Evolutionary conservation across 352 stramenopile species (phyloP).

Genomic region (Phytophthora multivora): DNA sequence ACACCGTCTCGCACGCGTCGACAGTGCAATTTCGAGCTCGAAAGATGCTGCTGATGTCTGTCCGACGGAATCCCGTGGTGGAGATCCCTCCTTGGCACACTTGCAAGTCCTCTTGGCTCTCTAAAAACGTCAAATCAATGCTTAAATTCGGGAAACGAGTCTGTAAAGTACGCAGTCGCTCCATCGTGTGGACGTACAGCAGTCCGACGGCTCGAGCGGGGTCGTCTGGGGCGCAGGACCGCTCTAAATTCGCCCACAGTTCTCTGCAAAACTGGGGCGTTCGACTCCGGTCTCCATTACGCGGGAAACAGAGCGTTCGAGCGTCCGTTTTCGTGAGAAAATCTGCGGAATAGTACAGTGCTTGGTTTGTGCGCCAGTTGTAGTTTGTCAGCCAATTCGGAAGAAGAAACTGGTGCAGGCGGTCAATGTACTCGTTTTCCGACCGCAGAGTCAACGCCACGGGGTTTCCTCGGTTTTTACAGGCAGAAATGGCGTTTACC

Average conservation of each 20-base stretch:
- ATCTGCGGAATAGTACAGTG: slow-evolving; percentile 33
- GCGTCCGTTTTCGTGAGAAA: slow-evolving; percentile 4
- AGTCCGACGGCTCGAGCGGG: slow-evolving; percentile 5
- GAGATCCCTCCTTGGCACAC: slow-evolving; percentile 16
- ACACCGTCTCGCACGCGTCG: slow-evolving; percentile 36
- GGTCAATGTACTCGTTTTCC: slow-evolving; percentile 37
- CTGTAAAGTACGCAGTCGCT: slow-evolving; percentile 14
- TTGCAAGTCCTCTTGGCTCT: slow-evolving; percentile 35
- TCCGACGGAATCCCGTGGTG: slow-evolving; percentile 17
- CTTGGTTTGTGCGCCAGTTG: slow-evolving; percentile 42
- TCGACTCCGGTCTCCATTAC: neutral
- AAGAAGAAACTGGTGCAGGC: slow-evolving; percentile 45
- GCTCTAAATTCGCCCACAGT: slow-evolving; percentile 31
- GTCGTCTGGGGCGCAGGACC: slow-evolving; percentile 14
- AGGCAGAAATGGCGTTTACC: slow-evolving; percentile 13
- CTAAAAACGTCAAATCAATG: slow-evolving; percentile 28
- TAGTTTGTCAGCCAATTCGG: slow-evolving; percentile 34
- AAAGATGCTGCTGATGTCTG: slow-evolving; percentile 28
- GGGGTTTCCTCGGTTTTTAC: neutral
- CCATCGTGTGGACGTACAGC: slow-evolving; percentile 28
- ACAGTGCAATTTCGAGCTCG: slow-evolving; percentile 22
- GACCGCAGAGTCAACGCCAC: slow-evolving; percentile 16
- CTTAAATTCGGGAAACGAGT: slow-evolving; percentile 17
- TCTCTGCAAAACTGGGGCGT: slow-evolving; percentile 23
- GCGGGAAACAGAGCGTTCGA: slow-evolving; percentile 24